Evolutionary conservation across 441 rosid genomes (phyloP).

Genomic region (Populus hybrid): DNA sequence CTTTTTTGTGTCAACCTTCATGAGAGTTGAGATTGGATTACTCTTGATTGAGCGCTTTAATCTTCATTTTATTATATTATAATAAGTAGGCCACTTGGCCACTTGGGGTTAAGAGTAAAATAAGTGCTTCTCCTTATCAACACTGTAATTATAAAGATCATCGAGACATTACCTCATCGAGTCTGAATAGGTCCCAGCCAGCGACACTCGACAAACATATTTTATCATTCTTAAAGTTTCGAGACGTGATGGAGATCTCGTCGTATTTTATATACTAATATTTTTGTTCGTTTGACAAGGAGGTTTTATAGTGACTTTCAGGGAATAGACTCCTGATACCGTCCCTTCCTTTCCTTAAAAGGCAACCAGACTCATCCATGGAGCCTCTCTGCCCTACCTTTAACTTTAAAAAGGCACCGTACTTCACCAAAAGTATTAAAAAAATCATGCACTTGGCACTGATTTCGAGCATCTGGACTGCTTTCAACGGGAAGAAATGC

Average conservation of each 20-base stretch:
- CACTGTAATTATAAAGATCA: not conserved
- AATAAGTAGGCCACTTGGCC: not conserved
- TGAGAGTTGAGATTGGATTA: not conserved
- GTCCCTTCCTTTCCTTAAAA: constrained; percentile 6
- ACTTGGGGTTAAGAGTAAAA: not conserved
- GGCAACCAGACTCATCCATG: not conserved
- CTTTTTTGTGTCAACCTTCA: not conserved
- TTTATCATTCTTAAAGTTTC: not conserved
- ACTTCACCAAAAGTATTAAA: too few relatives aligned
- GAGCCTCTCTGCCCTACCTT: not conserved
- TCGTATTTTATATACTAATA: too few relatives aligned
- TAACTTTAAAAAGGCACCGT: not conserved
- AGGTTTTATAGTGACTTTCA: not conserved
- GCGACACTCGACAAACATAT: not conserved
- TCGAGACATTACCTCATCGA: not conserved
- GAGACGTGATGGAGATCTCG: not conserved
- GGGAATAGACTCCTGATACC: not conserved
- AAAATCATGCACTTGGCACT: not conserved
- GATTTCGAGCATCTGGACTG: not conserved
- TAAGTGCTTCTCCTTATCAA: not conserved
- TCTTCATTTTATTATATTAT: not conserved
- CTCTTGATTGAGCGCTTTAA: not conserved
- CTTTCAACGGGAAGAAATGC: not conserved
- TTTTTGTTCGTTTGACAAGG: not conserved
- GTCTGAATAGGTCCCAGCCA: not conserved